These are phyloP conservation scores for Sporothrix euskadiensis DNA, from an alignment of 2,329 filamentous ascomycete genomes.

Conservation along the genomic window DNA sequence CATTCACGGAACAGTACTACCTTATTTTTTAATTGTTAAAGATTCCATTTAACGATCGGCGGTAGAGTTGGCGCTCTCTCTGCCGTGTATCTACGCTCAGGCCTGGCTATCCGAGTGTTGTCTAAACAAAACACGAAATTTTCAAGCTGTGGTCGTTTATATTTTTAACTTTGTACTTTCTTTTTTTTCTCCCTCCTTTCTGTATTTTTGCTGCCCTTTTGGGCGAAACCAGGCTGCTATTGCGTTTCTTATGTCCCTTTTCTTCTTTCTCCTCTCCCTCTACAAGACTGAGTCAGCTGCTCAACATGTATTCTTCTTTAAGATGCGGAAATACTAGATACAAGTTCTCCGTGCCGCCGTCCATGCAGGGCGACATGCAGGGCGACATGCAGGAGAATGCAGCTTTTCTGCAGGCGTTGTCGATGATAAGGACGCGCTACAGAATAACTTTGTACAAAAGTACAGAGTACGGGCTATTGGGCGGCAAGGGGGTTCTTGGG, in stretches of 20 bases:
- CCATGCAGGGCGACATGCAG: slow-evolving; percentile 19
- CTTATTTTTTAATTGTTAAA: neutral
- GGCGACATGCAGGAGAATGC: slow-evolving; percentile 20
- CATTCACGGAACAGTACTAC: neutral
- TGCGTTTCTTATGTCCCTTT: neutral
- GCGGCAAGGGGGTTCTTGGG: neutral
- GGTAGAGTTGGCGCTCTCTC: neutral
- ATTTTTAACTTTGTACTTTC: neutral
- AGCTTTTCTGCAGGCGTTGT: neutral
- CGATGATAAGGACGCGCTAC: neutral
- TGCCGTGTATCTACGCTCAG: neutral
- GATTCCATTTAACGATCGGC: neutral
- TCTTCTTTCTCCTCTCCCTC: neutral
- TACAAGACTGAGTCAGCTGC: neutral
- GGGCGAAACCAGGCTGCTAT: neutral
- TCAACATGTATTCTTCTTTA: neutral
- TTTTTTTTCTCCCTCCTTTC: neutral
- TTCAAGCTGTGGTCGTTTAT: neutral
- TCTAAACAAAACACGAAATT: slow-evolving; percentile 9
- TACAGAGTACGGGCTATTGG: neutral
- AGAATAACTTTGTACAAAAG: slow-evolving; percentile 6
- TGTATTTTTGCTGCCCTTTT: neutral
- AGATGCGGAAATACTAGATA: neutral
- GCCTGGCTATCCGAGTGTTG: slow-evolving; percentile 4
- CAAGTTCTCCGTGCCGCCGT: neutral